phyloP scores from a whole-genome alignment of 257 asterid genomes.

The Solanum clarkiae region DNA sequence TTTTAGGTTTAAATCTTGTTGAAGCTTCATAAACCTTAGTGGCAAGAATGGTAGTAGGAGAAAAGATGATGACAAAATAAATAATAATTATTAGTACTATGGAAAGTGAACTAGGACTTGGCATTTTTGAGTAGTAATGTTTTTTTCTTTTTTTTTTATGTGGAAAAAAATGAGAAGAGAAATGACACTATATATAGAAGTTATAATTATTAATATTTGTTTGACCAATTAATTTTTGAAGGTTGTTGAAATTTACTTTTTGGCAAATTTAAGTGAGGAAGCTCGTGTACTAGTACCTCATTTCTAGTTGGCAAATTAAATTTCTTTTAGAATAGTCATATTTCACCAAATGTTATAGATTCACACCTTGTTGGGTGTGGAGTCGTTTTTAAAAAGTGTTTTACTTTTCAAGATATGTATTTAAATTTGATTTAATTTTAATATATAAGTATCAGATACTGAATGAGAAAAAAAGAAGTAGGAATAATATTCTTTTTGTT shows the following conservation, averaged over 20 bases:
- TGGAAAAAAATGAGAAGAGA: not conserved
- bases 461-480: not conserved
- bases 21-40: not conserved
- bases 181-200: constrained; percentile 15
- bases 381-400: rapidly evolving
- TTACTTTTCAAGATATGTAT: rapidly evolving
- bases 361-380: too few species aligned
- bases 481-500: not conserved
- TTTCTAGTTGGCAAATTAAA: not conserved
- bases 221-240: constrained; percentile 15
- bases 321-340: not conserved
- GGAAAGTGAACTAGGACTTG: not conserved
- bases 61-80: not conserved
- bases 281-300: constrained; percentile 15
- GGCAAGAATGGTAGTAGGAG: not conserved
- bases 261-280: not conserved
- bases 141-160: not conserved
- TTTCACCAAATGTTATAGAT: not conserved
- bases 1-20: constrained; percentile 16
- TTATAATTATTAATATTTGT: constrained; percentile 6
- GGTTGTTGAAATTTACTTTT: not conserved
- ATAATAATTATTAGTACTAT: not conserved
- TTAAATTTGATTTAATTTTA: rapidly evolving
- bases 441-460: not conserved
- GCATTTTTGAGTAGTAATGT: not conserved